These are phyloP conservation scores for Leccinum ochraceum DNA, from an alignment of 768 basidiomycete genomes.

Conservation along the genomic window DNA sequence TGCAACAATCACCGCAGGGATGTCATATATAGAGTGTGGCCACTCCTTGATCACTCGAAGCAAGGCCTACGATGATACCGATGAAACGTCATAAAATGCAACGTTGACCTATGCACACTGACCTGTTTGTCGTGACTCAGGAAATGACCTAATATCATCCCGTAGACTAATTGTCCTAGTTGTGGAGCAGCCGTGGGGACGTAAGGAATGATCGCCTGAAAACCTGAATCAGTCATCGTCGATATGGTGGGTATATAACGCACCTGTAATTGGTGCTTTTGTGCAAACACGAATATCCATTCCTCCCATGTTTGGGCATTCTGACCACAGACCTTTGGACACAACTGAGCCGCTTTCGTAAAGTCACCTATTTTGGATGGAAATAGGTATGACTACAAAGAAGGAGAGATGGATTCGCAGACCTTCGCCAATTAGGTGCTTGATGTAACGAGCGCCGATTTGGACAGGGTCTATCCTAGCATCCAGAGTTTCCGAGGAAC, in stretches of 20 bases:
- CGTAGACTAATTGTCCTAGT: slow-evolving; percentile 84
- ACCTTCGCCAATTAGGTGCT: slow-evolving; percentile 85
- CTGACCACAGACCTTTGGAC: slow-evolving; percentile 82
- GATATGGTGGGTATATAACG: slow-evolving; percentile 18
- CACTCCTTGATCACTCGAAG: slow-evolving; percentile 80
- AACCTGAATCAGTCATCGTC: slow-evolving; percentile 2
- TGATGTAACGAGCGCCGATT: slow-evolving; percentile 86
- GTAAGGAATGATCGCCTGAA: slow-evolving; percentile 82
- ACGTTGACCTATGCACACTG: slow-evolving; percentile 2
- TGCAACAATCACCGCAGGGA: slow-evolving; percentile 84
- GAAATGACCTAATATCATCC: slow-evolving; percentile 91
- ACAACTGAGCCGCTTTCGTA: slow-evolving; percentile 75
- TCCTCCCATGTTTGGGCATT: slow-evolving; percentile 89
- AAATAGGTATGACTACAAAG: not conserved
- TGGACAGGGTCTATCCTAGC: slow-evolving; percentile 53
- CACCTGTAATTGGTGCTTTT: slow-evolving; percentile 78
- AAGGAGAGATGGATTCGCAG: slow-evolving; percentile 16
- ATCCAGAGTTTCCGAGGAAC: slow-evolving; percentile 34
- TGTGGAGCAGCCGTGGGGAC: slow-evolving; percentile 83
- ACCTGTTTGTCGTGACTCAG: slow-evolving; percentile 76
- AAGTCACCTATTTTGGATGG: slow-evolving; percentile 51
- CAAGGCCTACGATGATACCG: slow-evolving; percentile 52
- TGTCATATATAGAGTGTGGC: slow-evolving; percentile 91
- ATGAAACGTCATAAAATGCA: slow-evolving; percentile 1
- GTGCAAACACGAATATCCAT: slow-evolving; percentile 91